Evolutionary conservation across 129 eudicot species (phyloP).

Genomic region (Ambrosia trifida): DNA sequence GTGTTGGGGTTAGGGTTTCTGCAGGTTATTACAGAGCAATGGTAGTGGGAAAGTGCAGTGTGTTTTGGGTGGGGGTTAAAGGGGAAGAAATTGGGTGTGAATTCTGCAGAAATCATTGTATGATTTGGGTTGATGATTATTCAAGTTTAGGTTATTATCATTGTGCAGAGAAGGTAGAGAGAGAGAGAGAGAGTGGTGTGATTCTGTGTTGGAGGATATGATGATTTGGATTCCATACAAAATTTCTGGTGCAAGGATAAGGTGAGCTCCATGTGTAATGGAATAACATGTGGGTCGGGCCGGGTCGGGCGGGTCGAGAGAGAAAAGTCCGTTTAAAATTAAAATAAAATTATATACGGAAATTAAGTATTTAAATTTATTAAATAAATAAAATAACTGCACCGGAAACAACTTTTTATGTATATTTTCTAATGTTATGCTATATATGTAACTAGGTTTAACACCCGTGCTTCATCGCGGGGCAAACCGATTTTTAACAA

Average conservation of each 20-base stretch:
- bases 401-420: too few species aligned
- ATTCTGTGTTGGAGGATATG: neutral
- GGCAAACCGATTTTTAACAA: too few species aligned
- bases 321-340: too few species aligned
- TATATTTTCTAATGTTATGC: too few species aligned
- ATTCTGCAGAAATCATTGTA: conserved; percentile 42
- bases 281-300: too few species aligned
- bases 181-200: neutral
- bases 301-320: too few species aligned
- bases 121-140: conserved; percentile 18
- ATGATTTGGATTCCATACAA: conserved; percentile 23
- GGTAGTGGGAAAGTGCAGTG: conserved; percentile 31
- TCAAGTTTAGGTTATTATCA: conserved; percentile 19
- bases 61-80: conserved; percentile 36
- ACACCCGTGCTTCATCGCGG: too few species aligned
- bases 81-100: conserved; percentile 47
- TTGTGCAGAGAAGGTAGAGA: neutral
- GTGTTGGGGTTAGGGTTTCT: conserved; percentile 31
- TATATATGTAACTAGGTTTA: too few species aligned
- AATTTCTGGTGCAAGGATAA: conserved; percentile 21
- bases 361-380: too few species aligned
- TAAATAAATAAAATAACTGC: too few species aligned
- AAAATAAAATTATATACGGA: too few species aligned
- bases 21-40: conserved; percentile 42
- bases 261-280: conserved; percentile 7